Evolutionary conservation across 345 rosid species (phyloP).

Genomic region (Camelina laxa): DNA sequence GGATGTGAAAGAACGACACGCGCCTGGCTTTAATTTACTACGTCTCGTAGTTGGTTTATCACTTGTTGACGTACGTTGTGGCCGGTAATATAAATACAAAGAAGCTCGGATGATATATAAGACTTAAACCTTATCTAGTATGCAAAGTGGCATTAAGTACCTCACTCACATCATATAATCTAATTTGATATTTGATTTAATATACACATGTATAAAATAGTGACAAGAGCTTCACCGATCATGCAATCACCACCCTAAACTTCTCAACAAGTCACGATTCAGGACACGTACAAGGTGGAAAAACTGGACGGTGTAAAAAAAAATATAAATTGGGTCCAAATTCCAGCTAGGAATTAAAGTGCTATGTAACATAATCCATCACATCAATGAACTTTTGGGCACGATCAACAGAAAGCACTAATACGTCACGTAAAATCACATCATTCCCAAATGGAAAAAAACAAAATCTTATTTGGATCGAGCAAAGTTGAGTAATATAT

Average conservation of each 20-base stretch:
- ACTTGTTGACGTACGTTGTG: not conserved
- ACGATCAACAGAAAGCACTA: slow-evolving; percentile 10
- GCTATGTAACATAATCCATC: slow-evolving; percentile 2
- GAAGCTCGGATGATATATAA: not conserved
- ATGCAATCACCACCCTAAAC: not conserved
- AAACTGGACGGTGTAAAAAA: not conserved
- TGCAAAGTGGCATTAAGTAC: not conserved
- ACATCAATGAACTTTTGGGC: slow-evolving; percentile 11
- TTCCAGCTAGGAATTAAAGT: slow-evolving; percentile 20
- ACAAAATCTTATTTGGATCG: not conserved
- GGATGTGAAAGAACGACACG: too few species aligned
- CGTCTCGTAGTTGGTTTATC: not conserved
- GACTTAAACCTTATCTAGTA: not conserved
- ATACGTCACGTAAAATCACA: slow-evolving; percentile 26
- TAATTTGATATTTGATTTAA: not conserved
- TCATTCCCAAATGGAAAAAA: not conserved
- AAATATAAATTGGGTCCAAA: not conserved
- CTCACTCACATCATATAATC: too few species aligned
- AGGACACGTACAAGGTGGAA: slow-evolving; percentile 11
- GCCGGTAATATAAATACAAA: slow-evolving; percentile 22
- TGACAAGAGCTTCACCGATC: slow-evolving; percentile 1
- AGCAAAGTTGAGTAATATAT: slow-evolving; percentile 12
- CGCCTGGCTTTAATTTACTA: too few species aligned
- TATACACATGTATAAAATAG: not conserved
- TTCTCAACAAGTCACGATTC: not conserved